phyloP scores from a whole-genome alignment of 2,329 filamentous ascomycete species.

The Colletotrichum australisinense region DNA sequence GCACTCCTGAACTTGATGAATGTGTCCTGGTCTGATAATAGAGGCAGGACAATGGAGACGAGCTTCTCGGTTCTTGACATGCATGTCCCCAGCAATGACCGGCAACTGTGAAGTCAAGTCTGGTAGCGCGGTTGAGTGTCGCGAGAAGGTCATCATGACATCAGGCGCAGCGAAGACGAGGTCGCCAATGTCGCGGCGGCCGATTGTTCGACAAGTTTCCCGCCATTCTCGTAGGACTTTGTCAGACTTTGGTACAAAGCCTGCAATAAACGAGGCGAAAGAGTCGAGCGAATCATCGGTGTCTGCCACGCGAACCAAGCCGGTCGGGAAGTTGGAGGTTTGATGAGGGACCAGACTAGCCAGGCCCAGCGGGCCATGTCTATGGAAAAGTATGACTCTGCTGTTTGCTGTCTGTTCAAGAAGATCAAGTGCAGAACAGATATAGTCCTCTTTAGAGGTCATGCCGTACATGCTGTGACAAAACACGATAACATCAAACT shows the following conservation, averaged over 20 bases:
- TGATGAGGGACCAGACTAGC: constrained; percentile 60
- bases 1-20: constrained; percentile 64
- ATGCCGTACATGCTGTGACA: constrained; percentile 75
- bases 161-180: constrained; percentile 62
- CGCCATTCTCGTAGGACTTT: constrained; percentile 57
- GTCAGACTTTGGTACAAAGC: constrained; percentile 50
- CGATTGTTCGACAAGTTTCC: constrained; percentile 60
- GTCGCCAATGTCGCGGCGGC: constrained; percentile 49
- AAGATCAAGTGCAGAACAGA: constrained; percentile 60
- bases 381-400: constrained; percentile 67
- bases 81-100: constrained; percentile 38
- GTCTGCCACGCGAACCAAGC: constrained; percentile 55
- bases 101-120: constrained; percentile 57
- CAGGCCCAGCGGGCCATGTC: constrained; percentile 54
- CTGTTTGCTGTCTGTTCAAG: constrained; percentile 54
- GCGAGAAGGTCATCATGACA: constrained; percentile 62
- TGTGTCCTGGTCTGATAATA: constrained; percentile 56
- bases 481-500: constrained; percentile 68
- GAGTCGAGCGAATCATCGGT: constrained; percentile 56
- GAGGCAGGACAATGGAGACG: constrained; percentile 54
- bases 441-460: constrained; percentile 56
- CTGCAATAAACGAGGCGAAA: constrained; percentile 66
- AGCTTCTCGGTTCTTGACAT: constrained; percentile 65
- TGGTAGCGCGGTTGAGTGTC: constrained; percentile 53
- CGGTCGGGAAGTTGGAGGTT: constrained; percentile 59